These are phyloP conservation scores for Scheffersomyces lignicola DNA, from an alignment of 1,139 yeast genomes.

Conservation along the genomic window DNA sequence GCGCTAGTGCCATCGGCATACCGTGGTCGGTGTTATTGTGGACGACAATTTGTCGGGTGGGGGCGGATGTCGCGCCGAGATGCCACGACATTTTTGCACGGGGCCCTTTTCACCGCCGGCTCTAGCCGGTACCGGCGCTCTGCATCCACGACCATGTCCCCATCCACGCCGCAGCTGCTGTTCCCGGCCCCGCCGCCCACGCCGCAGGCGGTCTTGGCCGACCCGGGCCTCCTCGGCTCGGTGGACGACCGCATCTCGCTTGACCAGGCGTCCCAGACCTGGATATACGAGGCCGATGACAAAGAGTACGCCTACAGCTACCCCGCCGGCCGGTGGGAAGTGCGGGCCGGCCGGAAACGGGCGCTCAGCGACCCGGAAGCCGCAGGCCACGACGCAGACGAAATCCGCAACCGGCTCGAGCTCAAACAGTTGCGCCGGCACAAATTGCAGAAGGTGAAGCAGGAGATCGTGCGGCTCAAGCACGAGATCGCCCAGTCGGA, in stretches of 20 bases:
- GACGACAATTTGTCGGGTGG: no score
- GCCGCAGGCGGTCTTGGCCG: slow-evolving; percentile 14
- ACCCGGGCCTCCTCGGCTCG: slow-evolving; percentile 15
- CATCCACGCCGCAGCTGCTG: no score
- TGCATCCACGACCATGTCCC: no score
- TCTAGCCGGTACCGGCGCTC: no score
- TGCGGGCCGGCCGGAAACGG: slow-evolving; percentile 10
- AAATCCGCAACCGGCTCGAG: slow-evolving; percentile 29
- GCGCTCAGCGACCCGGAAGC: slow-evolving; percentile 10
- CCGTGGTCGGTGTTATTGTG: no score
- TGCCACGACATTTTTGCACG: no score
- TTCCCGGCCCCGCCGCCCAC: slow-evolving; percentile 26
- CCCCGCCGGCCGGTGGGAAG: slow-evolving; percentile 8
- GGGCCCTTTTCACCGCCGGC: no score
- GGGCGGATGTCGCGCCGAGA: no score
- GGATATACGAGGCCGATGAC: slow-evolving; percentile 23
- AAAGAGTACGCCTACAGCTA: slow-evolving; percentile 12
- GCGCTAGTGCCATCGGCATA: no score
- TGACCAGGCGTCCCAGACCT: slow-evolving; percentile 23
- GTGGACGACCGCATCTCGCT: slow-evolving; percentile 30
- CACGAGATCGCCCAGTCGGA: slow-evolving; percentile 11
- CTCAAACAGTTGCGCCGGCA: slow-evolving; percentile 31
- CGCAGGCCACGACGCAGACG: slow-evolving; percentile 22
- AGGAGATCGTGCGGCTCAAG: slow-evolving; percentile 25
- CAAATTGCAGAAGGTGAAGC: slow-evolving; percentile 27